phyloP scores from a whole-genome alignment of 1,284 basidiomycete genomes.

The Cryptococcus maquisensis region DNA sequence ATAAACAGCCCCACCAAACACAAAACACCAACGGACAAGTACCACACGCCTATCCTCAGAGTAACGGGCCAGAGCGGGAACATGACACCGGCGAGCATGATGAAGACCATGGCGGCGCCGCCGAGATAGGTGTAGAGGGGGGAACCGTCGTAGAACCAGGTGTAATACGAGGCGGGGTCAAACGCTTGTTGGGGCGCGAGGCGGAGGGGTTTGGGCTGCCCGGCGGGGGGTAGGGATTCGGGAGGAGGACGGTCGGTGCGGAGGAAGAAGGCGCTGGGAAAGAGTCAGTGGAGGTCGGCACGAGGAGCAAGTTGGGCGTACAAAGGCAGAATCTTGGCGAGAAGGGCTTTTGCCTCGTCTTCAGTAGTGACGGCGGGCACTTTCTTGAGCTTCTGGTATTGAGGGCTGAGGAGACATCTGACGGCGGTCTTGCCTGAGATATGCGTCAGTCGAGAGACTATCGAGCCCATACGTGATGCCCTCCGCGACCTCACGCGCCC shows the following conservation, averaged over 20 bases:
- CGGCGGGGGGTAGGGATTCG: conserved; percentile 55
- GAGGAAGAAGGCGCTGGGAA: conserved; percentile 70
- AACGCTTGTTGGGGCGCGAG: conserved; percentile 79
- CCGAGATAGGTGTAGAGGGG: conserved; percentile 93
- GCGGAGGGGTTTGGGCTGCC: conserved; percentile 72
- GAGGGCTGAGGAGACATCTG: conserved; percentile 84
- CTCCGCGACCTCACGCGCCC: too few relatives aligned
- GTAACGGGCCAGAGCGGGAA: conserved; percentile 96
- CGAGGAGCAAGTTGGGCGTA: conserved; percentile 21
- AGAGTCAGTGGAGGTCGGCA: background rate
- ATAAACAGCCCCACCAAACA: conserved; percentile 89
- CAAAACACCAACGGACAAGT: conserved; percentile 81
- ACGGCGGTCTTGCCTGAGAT: conserved; percentile 81
- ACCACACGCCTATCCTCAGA: conserved; percentile 95
- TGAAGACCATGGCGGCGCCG: conserved; percentile 81
- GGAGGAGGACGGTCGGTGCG: conserved; percentile 71
- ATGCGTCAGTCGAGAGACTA: background rate
- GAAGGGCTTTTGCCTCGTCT: conserved; percentile 66
- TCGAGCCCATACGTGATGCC: too few relatives aligned
- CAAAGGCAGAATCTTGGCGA: conserved; percentile 68
- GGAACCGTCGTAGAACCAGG: conserved; percentile 94
- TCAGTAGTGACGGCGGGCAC: conserved; percentile 73
- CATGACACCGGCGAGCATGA: conserved; percentile 97
- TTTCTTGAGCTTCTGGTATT: conserved; percentile 82
- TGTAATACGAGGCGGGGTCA: conserved; percentile 70